phyloP scores from a whole-genome alignment of 768 basidiomycete species.

The Phaeotremella fagi region DNA sequence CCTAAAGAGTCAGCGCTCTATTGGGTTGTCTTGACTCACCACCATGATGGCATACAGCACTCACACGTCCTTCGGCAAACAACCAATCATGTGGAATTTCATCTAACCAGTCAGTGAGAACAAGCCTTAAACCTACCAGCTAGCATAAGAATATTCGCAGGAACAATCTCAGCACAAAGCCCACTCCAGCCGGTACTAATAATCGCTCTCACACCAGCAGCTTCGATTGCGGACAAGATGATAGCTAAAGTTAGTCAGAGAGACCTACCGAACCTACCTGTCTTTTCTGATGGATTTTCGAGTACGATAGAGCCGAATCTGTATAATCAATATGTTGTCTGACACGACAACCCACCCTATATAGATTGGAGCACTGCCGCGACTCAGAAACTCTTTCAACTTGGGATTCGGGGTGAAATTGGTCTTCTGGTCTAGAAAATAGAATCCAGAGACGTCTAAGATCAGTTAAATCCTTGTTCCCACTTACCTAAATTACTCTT shows the following conservation, averaged over 20 bases:
- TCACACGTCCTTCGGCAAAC: constrained; percentile 56
- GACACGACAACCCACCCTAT: constrained; percentile 54
- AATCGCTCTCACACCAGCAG: constrained; percentile 59
- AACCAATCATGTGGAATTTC: constrained; percentile 69
- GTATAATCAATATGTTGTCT: constrained; percentile 25
- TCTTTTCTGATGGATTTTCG: constrained; percentile 57
- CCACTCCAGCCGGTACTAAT: constrained; percentile 67
- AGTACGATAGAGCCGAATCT: constrained; percentile 63
- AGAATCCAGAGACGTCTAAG: constrained; percentile 62
- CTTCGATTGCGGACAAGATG: constrained; percentile 58
- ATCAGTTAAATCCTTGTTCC: neutral
- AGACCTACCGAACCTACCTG: constrained; percentile 48
- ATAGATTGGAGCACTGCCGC: constrained; percentile 58
- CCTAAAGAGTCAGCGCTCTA: constrained; percentile 28
- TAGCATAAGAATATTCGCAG: constrained; percentile 59
- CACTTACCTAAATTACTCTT: constrained; percentile 58
- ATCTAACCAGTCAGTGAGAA: constrained; percentile 16
- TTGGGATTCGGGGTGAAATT: constrained; percentile 55
- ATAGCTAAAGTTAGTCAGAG: constrained; percentile 48
- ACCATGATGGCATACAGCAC: constrained; percentile 61
- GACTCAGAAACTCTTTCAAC: constrained; percentile 54
- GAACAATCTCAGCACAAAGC: constrained; percentile 56
- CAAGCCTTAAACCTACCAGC: constrained; percentile 42
- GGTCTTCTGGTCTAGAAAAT: constrained; percentile 58
- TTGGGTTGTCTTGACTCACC: constrained; percentile 33